Evolutionary conservation across 305 asterid species (phyloP).

Genomic region (Fraxinus paxiana): DNA sequence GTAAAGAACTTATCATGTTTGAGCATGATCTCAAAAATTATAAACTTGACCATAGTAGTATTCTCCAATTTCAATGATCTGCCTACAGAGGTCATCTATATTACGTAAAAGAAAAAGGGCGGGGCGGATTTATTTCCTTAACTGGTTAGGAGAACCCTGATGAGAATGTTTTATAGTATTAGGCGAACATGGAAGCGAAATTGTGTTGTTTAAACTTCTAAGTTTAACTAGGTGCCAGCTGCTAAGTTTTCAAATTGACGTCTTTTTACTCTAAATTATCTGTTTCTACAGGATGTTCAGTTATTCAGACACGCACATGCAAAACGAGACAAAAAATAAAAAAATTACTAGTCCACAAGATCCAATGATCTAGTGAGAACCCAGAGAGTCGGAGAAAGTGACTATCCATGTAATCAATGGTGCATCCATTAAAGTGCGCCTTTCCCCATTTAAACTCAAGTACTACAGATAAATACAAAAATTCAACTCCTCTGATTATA

Average conservation of each 20-base stretch:
- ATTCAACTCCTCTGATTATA: not conserved
- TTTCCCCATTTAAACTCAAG: not conserved
- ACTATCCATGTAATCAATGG: not conserved
- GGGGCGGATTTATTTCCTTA: not conserved
- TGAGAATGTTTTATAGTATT: not conserved
- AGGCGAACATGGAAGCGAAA: not conserved
- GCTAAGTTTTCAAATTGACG: not conserved
- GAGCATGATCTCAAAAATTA: not conserved
- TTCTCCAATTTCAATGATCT: not conserved
- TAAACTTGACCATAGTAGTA: not conserved
- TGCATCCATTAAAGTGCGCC: not conserved
- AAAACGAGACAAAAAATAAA: not conserved
- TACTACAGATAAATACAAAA: not conserved
- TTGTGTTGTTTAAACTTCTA: not conserved
- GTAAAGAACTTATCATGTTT: not conserved
- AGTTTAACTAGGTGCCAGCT: not conserved
- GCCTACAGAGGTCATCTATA: not conserved
- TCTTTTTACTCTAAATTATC: not conserved
- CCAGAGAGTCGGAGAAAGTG: not conserved
- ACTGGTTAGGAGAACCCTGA: not conserved
- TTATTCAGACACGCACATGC: not conserved
- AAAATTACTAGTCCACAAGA: not conserved
- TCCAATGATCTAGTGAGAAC: not conserved
- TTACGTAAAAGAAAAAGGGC: not conserved
- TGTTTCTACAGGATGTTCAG: not conserved